Base-by-base conservation (phyloP, 176 grass and related monocot genomes). In the Bonia amplexicaulis region DNA sequence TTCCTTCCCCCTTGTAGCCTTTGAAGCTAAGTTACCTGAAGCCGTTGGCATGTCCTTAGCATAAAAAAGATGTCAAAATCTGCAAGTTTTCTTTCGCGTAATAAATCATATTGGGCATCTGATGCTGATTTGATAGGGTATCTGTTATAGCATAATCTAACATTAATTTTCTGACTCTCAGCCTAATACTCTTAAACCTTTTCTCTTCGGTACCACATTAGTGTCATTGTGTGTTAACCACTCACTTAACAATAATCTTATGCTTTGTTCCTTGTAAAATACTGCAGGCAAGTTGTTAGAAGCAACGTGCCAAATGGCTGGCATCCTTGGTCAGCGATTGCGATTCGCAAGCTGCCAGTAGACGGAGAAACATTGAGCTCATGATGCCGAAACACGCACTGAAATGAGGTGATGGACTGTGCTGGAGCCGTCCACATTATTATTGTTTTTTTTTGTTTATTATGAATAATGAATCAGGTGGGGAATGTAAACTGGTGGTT, bases 201-300 rank as follows among this genome's bases (percentile, higher is more conserved):
- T 44, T 53, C 6, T 54, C 58, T 61, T 71, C 25, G 62, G 80
- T 74, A 70, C 35, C 9, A n/a, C 61, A 69, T 53, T 39, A 49
- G 33, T 76, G 75, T 63, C 80, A n/a, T 54, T 48, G 31, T 51
- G 58, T 82, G 63, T 45, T 69, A 88, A 85, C 74, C 40, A 79
- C 46, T 15, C 69, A 76, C 19, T 67, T 52, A 20, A 66, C 12
- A 76, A 25, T 71, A 47, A 26, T 54, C 54, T 91, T 20, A 77
- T 65, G 57, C 25, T 26, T 83, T 73, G 23, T 22, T 78, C 78
- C 73, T 57, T 73, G 25, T 12, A 42, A 86, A 80, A 82, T 55
- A 9, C 64, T 85, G 71, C 89, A 95, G 95, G 95, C 22, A 97
- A 91, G 71, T 76, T 97, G 85, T 63, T 97, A 60, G 92, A 95